These are phyloP conservation scores for Metschnikowia drakensbergensis DNA, from an alignment of 805 yeast genomes.

Conservation along the genomic window DNA sequence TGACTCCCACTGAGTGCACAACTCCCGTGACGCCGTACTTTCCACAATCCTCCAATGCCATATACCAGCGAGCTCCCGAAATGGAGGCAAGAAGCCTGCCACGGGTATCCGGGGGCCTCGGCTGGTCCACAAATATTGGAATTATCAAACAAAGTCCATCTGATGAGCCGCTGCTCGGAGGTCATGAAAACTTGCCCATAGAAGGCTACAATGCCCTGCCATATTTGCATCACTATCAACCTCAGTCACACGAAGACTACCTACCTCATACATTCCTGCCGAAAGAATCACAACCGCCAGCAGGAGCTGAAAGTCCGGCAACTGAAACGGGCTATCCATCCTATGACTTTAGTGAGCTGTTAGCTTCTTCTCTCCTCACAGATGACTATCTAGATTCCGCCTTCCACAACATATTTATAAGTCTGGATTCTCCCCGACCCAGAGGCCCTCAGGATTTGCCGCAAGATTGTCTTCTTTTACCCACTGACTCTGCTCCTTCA, in stretches of 20 bases:
- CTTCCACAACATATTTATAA: background rate
- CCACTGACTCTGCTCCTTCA: background rate
- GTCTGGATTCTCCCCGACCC: constrained; percentile 32
- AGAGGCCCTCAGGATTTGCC: constrained; percentile 41
- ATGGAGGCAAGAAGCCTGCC: background rate
- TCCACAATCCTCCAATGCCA: background rate
- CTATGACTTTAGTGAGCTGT: background rate
- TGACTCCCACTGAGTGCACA: background rate
- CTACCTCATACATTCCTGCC: background rate
- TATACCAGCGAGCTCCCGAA: background rate
- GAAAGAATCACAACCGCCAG: background rate
- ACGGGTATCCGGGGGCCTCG: background rate
- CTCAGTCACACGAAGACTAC: background rate
- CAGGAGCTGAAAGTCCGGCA: background rate
- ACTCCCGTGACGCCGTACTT: background rate
- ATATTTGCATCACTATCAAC: no score
- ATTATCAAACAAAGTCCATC: no score
- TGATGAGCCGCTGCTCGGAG: no score
- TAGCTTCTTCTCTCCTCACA: background rate
- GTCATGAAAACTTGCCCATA: no score
- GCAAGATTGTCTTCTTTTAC: constrained; percentile 22
- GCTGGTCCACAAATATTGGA: background rate
- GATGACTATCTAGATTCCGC: background rate
- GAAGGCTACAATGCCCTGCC: no score
- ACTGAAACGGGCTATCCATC: background rate